Conservation (phyloP, 2,329 filamentous ascomycete species). For the Fusarium anthophilum region DNA sequence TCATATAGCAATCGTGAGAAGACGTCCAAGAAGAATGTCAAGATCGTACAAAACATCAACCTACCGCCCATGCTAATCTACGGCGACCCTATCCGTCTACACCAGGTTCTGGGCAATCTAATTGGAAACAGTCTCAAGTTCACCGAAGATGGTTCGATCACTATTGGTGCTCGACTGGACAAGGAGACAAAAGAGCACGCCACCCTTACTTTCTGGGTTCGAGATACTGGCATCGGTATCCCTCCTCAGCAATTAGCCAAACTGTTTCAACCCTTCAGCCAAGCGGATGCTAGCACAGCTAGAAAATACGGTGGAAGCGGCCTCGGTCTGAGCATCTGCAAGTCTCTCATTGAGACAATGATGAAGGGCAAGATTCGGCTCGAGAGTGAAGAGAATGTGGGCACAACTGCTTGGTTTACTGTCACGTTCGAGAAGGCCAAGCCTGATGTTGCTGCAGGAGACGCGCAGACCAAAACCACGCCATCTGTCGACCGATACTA, state of each 20-base stretch:
- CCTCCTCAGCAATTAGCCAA: slow-evolving; percentile 83
- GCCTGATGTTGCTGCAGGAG: slow-evolving; percentile 65
- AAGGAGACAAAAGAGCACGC: slow-evolving; percentile 75
- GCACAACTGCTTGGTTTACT: slow-evolving; percentile 80
- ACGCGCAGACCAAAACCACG: slow-evolving; percentile 54
- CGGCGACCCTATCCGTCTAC: slow-evolving; percentile 72
- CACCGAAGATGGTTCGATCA: slow-evolving; percentile 86
- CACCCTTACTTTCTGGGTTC: slow-evolving; percentile 83
- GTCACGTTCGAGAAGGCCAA: slow-evolving; percentile 86
- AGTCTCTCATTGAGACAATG: slow-evolving; percentile 91
- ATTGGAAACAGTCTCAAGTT: slow-evolving; percentile 96
- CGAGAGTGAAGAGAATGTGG: slow-evolving; percentile 76
- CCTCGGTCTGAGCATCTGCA: slow-evolving; percentile 91
- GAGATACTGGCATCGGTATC: slow-evolving; percentile 92
- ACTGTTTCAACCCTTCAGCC: slow-evolving; percentile 90
- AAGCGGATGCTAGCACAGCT: slow-evolving; percentile 90
- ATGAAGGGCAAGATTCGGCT: slow-evolving; percentile 88
- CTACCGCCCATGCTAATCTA: slow-evolving; percentile 77
- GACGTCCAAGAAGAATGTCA: slow-evolving; percentile 69
- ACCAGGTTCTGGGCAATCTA: slow-evolving; percentile 80
- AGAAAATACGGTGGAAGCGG: slow-evolving; percentile 93
- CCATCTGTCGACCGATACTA: slow-evolving; percentile 50
- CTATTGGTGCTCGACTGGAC: slow-evolving; percentile 79
- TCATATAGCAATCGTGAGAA: slow-evolving; percentile 73
- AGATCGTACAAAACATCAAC: slow-evolving; percentile 75